phyloP scores from a whole-genome alignment of 2,329 filamentous ascomycete genomes.

The Sclerotinia trifoliorum region DNA sequence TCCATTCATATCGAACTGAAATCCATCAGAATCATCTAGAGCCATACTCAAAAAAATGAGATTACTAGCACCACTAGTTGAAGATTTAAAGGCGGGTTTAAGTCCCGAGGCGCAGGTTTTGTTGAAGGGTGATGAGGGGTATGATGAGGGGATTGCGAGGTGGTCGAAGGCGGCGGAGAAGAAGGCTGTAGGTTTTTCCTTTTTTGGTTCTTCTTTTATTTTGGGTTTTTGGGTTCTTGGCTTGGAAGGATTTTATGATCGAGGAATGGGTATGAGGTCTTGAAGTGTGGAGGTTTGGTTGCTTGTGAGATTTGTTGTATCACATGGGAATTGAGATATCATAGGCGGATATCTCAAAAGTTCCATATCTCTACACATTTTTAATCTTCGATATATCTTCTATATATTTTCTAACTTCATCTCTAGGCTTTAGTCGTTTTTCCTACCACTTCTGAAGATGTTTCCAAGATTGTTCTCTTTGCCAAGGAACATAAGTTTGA shows the following conservation, averaged over 20 bases:
- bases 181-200: constrained; percentile 28
- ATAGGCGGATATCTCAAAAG: not conserved
- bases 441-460: constrained; percentile 26
- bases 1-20: no score
- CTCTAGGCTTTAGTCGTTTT: constrained; percentile 21
- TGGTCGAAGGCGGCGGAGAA: constrained; percentile 33
- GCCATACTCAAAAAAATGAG: not conserved
- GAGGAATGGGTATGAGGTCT: not conserved
- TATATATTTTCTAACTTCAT: not conserved
- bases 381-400: not conserved
- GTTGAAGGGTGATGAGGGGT: constrained; percentile 25
- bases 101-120: constrained; percentile 24
- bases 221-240: not conserved
- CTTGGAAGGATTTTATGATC: not conserved
- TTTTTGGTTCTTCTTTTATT: not conserved
- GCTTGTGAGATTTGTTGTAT: not conserved
- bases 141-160: constrained; percentile 28
- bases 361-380: not conserved
- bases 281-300: not conserved
- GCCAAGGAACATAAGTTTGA: constrained; percentile 23
- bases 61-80: not conserved
- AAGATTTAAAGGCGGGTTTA: constrained; percentile 20
- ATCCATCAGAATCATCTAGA: no score
- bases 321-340: not conserved
- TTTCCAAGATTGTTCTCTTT: constrained; percentile 24